Evolutionary conservation across 495 filamentous ascomycete species (phyloP).

Genomic region (Xylaria venustula): DNA sequence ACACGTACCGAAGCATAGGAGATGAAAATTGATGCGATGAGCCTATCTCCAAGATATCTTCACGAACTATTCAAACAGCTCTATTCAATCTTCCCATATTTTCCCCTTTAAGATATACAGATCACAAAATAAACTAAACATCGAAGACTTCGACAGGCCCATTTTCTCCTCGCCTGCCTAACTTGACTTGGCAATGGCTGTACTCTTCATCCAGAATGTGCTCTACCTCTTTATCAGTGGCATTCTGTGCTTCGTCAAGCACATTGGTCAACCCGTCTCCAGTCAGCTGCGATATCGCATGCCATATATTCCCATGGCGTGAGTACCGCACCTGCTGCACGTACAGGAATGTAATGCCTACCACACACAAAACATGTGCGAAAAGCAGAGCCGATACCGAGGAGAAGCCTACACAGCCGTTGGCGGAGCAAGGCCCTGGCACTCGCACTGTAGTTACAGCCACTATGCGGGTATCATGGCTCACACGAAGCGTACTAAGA

Average conservation of each 20-base stretch:
- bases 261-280: background rate
- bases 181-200: no score
- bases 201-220: no score
- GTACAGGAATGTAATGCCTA: background rate
- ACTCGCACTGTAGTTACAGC: background rate
- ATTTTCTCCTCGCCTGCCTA: no score
- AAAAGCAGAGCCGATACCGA: background rate
- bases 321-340: background rate
- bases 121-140: no score
- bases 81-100: no score
- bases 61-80: no score
- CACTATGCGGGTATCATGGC: background rate
- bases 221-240: no score
- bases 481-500: background rate
- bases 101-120: no score
- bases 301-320: background rate
- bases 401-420: background rate
- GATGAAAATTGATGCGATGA: no score
- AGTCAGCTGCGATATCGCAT: background rate
- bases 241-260: background rate
- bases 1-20: no score
- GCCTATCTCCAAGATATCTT: no score
- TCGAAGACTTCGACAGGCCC: no score
- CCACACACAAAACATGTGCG: background rate
- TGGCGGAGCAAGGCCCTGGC: background rate